These are phyloP conservation scores for Sporothrix protearum DNA, from an alignment of 2,329 filamentous ascomycete genomes.

Conservation along the genomic window DNA sequence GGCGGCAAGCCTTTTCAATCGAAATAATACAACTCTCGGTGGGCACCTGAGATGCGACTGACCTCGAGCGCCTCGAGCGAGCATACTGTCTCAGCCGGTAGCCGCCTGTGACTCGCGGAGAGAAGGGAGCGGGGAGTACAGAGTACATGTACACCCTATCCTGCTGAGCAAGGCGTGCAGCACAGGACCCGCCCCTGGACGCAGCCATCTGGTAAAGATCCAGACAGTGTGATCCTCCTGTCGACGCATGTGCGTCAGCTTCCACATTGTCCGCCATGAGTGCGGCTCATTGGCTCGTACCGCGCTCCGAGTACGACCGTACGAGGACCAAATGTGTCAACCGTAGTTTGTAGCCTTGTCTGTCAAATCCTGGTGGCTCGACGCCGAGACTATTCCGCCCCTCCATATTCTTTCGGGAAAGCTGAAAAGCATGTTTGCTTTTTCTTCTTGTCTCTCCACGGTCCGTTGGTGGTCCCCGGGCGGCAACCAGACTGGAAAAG, in stretches of 20 bases:
- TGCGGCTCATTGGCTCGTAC: not conserved
- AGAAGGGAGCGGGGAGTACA: not conserved
- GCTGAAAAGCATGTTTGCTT: constrained; percentile 10
- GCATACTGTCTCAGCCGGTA: not conserved
- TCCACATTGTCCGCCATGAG: not conserved
- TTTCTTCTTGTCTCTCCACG: not conserved
- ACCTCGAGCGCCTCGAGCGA: not conserved
- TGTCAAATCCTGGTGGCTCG: not conserved
- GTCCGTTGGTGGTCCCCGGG: not conserved
- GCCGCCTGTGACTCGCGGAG: no score
- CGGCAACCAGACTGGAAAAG: not conserved
- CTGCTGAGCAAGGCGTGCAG: not conserved
- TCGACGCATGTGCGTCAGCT: not conserved
- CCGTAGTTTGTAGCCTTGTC: constrained; percentile 5
- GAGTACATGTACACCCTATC: not conserved
- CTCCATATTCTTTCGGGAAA: not conserved
- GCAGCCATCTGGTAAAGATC: not conserved
- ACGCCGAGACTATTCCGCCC: not conserved
- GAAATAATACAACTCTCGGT: not conserved
- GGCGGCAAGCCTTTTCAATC: not conserved
- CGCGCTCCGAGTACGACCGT: not conserved
- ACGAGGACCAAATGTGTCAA: not conserved
- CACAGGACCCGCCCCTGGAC: not conserved
- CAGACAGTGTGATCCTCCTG: not conserved
- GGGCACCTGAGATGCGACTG: not conserved